Conservation (phyloP, 2,329 filamentous ascomycete genomes). For the Cyphellophora europaea region DNA sequence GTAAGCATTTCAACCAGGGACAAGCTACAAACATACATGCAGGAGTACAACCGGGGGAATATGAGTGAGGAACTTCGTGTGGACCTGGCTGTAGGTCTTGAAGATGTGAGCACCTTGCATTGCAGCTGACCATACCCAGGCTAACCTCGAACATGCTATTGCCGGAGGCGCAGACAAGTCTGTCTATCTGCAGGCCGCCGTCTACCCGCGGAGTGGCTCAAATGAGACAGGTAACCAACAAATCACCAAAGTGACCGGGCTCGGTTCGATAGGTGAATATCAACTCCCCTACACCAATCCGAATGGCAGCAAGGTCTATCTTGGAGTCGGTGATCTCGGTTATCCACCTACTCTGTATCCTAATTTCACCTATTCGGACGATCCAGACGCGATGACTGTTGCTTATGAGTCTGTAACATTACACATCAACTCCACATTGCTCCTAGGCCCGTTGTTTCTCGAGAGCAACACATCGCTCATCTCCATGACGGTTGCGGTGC, state of each 20-base stretch:
- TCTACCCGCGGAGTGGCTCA: conserved; percentile 61
- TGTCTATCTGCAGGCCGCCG: conserved; percentile 53
- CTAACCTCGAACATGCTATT: conserved; percentile 50
- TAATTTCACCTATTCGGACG: conserved; percentile 56
- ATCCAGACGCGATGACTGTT: conserved; percentile 23
- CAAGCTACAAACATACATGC: conserved; percentile 41
- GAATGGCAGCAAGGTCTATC: conserved; percentile 48
- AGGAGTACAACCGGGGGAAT: conserved; percentile 42
- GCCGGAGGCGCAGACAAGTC: conserved; percentile 52
- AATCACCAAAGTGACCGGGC: too few species aligned
- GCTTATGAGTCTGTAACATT: conserved; percentile 33
- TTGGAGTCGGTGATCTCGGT: conserved; percentile 55
- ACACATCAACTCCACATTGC: conserved; percentile 43
- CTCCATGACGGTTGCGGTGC: conserved; percentile 70
- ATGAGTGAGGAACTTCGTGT: conserved; percentile 25
- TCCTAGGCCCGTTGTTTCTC: conserved; percentile 65
- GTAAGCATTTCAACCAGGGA: conserved; percentile 58
- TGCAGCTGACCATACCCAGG: not conserved
- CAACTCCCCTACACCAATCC: conserved; percentile 51
- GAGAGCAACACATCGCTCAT: conserved; percentile 66
- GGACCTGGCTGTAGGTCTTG: conserved; percentile 2
- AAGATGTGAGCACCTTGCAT: conserved; percentile 3
- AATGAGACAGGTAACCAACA: too few species aligned
- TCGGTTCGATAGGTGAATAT: too few species aligned
- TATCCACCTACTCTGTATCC: conserved; percentile 67